A percentile compares a stretch with the other conserved stretches of the same genome.
These are phyloP conservation scores for Heteromeles arbutifolia DNA, from an alignment of 306 rosid species.

Conservation along the genomic window DNA sequence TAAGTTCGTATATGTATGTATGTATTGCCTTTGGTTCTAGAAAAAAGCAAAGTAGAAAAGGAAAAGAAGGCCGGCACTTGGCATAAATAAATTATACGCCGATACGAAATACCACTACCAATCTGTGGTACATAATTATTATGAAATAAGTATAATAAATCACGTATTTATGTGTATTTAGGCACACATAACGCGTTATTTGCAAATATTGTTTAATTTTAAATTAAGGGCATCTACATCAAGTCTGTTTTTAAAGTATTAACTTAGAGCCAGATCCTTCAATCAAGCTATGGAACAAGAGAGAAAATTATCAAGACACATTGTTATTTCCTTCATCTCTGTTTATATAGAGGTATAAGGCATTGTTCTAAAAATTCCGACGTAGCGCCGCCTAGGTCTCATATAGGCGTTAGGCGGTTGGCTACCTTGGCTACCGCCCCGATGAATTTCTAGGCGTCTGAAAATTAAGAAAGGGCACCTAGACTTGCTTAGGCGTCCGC, in stretches of 20 bases:
- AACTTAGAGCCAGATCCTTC: neutral
- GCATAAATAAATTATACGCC: too few relatives aligned
- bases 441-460: too few relatives aligned
- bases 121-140: too few relatives aligned
- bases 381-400: too few relatives aligned
- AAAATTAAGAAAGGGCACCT: too few relatives aligned
- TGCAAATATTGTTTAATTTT: neutral
- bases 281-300: neutral
- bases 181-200: neutral
- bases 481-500: too few relatives aligned
- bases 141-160: neutral
- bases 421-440: fast-evolving
- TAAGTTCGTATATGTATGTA: neutral
- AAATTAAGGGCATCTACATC: neutral
- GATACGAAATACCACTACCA: too few relatives aligned
- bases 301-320: neutral
- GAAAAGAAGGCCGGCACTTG: too few relatives aligned
- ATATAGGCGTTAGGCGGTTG: too few relatives aligned
- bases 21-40: too few relatives aligned
- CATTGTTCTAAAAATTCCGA: too few relatives aligned
- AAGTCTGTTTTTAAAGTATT: neutral
- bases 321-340: neutral
- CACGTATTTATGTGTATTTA: neutral
- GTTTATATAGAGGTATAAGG: neutral
- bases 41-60: too few relatives aligned